A percentile compares a stretch with the other conserved stretches of the same genome.
Evolutionary conservation across 139 green algal genomes (phyloP).

Genomic region (Chlamydomonas incerta): DNA sequence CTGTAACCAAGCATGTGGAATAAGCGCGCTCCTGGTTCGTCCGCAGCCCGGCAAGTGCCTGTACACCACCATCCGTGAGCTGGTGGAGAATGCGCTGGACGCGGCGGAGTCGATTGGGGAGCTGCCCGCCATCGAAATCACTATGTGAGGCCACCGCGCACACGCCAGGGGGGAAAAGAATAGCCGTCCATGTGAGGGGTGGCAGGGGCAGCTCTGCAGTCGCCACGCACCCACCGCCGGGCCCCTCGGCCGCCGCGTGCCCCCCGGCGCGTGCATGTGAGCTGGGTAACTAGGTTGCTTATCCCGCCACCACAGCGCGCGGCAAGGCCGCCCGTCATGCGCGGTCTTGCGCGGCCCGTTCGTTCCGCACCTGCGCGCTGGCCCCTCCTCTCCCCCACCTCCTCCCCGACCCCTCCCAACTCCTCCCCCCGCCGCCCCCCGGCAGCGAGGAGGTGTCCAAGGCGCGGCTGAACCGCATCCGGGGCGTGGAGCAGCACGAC

Average conservation of each 20-base stretch:
- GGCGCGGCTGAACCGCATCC: slow-evolving; percentile 79
- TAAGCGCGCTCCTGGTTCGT: neutral
- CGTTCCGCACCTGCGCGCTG: no score
- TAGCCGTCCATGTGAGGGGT: no score
- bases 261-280: no score
- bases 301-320: no score
- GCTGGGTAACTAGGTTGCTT: no score
- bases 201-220: no score
- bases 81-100: slow-evolving; percentile 97
- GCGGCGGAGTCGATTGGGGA: slow-evolving; percentile 84
- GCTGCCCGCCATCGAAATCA: slow-evolving; percentile 86
- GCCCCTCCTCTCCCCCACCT: neutral
- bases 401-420: neutral
- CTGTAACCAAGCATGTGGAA: no score
- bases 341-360: no score
- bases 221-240: no score
- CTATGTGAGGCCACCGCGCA: slow-evolving; percentile 80
- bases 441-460: slow-evolving; percentile 87
- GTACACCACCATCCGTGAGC: slow-evolving; percentile 95
- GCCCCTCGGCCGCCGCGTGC: no score
- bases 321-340: no score
- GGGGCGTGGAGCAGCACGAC: slow-evolving; percentile 84
- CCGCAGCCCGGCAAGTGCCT: slow-evolving; percentile 94
- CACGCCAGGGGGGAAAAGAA: no score
- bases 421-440: neutral